Percentiles rank a stretch among this genome's conserved stretches.
Evolutionary conservation across 768 basidiomycete genomes (phyloP).

Genomic region (Chalciporus chontae): DNA sequence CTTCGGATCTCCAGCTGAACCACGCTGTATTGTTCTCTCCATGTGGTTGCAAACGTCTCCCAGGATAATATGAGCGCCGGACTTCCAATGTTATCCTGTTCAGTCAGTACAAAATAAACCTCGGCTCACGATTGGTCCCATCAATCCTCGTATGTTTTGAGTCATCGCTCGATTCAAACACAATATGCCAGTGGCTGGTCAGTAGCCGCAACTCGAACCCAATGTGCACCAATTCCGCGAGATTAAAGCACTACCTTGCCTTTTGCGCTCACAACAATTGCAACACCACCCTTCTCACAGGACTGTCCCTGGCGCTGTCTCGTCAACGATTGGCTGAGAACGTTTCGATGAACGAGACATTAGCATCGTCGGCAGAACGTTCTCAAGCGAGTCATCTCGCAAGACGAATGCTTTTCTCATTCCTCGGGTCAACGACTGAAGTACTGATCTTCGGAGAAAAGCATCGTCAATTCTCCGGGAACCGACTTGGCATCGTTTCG

Average conservation of each 20-base stretch:
- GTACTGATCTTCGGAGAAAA: constrained; percentile 1
- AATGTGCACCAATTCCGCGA: background rate
- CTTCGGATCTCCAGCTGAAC: constrained; percentile 3
- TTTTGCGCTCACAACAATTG: constrained; percentile 1
- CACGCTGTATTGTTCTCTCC: constrained; percentile 17
- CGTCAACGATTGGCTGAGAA: constrained; percentile 7
- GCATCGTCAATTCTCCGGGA: background rate
- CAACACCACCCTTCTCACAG: constrained; percentile 6
- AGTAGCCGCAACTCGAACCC: background rate
- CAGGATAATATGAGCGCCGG: constrained; percentile 13
- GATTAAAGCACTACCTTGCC: constrained; percentile 13
- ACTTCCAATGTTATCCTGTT: constrained; percentile 6
- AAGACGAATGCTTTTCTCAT: background rate
- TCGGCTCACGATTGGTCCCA: constrained; percentile 14
- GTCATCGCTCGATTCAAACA: no score
- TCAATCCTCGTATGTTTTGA: no score
- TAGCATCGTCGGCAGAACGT: background rate
- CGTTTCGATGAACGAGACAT: constrained; percentile 2
- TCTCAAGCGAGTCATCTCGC: constrained; percentile 7
- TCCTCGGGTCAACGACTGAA: background rate
- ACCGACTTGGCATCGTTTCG: background rate
- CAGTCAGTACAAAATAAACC: constrained; percentile 11
- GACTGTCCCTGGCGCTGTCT: background rate
- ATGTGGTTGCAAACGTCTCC: constrained; percentile 18
- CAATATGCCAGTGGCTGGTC: constrained; percentile 3